Conservation (phyloP, 1,284 basidiomycete genomes). For the Gastroboletus turbinatus region DNA sequence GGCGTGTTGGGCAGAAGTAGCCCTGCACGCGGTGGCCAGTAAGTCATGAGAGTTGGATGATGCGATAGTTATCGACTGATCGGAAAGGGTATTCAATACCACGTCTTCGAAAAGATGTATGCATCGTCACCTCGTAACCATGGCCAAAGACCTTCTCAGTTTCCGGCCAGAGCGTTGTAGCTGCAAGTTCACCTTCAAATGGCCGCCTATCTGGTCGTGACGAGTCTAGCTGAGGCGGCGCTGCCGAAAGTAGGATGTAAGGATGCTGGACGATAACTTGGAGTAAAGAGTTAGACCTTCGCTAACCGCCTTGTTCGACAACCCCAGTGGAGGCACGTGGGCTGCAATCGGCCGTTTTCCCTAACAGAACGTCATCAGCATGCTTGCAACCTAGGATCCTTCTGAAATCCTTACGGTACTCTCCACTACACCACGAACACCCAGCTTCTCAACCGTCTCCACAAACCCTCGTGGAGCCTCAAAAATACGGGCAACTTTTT, state of each 20-base stretch:
- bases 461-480: constrained; percentile 84
- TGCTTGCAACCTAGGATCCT: neutral
- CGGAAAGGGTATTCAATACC: constrained; percentile 5
- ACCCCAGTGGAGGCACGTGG: constrained; percentile 72
- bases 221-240: constrained; percentile 10
- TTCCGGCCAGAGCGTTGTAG: constrained; percentile 94
- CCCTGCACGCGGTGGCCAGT: constrained; percentile 91
- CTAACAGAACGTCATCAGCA: constrained; percentile 18
- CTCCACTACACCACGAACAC: constrained; percentile 46
- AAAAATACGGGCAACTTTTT: constrained; percentile 90
- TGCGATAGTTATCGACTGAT: constrained; percentile 74
- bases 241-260: constrained; percentile 15
- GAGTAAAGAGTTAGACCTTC: constrained; percentile 44
- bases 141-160: constrained; percentile 97
- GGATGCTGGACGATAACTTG: neutral
- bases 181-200: constrained; percentile 81
- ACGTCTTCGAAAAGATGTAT: constrained; percentile 1
- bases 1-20: constrained; percentile 86
- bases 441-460: constrained; percentile 51
- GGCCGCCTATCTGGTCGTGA: constrained; percentile 51
- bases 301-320: constrained; percentile 68
- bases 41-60: constrained; percentile 68
- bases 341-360: constrained; percentile 53
- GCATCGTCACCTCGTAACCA: constrained; percentile 80
- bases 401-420: constrained; percentile 39